Evolutionary conservation across 305 asterid genomes (phyloP).

Genomic region (Petunia hybrid): DNA sequence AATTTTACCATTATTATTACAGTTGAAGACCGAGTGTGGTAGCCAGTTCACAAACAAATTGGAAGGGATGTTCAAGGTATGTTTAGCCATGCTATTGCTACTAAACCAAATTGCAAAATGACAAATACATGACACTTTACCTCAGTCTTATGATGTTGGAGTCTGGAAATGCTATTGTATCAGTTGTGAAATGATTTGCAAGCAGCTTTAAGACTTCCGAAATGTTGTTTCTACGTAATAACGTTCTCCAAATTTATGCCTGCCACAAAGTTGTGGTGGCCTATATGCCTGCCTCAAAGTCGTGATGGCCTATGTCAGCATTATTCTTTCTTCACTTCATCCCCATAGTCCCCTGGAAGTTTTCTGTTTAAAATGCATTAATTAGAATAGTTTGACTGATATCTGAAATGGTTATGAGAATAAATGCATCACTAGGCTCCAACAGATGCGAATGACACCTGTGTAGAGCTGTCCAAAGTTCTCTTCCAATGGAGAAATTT

Average conservation of each 20-base stretch:
- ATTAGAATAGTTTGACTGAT: constrained; percentile 11
- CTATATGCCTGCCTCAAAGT: constrained; percentile 13
- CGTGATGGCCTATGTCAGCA: constrained; percentile 1
- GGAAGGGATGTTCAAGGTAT: constrained; percentile 99
- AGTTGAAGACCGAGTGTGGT: constrained; percentile 98
- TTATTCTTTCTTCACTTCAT: constrained; percentile 22
- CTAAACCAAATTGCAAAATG: neutral
- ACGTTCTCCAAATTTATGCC: constrained; percentile 3
- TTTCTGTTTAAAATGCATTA: constrained; percentile 14
- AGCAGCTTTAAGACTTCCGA: neutral
- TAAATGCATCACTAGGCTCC: constrained; percentile 8
- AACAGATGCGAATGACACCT: neutral
- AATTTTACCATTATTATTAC: constrained; percentile 43
- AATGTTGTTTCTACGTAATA: neutral
- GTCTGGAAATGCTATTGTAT: constrained; percentile 8
- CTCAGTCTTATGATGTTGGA: constrained; percentile 18
- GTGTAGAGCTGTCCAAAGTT: neutral
- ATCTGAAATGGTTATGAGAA: neutral
- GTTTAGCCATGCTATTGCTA: constrained; percentile 24
- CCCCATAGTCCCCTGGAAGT: constrained; percentile 23
- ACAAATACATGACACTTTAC: neutral
- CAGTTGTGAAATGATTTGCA: neutral
- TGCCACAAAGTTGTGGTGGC: constrained; percentile 5
- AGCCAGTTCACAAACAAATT: constrained; percentile 98
- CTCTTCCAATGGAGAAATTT: constrained; percentile 18